Evolutionary conservation across 106 monocot species (phyloP).

Genomic region (Ottelia alismoides): DNA sequence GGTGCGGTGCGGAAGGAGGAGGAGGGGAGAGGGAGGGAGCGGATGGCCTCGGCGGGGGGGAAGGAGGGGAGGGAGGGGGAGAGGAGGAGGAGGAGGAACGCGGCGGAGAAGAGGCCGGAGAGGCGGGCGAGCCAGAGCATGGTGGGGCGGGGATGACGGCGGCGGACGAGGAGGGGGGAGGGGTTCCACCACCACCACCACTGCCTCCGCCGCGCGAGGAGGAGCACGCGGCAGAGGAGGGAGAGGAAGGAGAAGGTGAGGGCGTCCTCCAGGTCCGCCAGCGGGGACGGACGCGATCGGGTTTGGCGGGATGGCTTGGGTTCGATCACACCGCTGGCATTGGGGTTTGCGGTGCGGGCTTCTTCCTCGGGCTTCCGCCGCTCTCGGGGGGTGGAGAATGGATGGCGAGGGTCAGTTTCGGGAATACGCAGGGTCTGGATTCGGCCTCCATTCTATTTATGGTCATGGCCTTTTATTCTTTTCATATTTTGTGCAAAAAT

Average conservation of each 20-base stretch:
- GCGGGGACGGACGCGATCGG: too few species aligned
- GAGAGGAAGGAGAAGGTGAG: too few species aligned
- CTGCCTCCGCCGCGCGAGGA: too few species aligned
- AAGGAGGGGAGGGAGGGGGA: constrained; percentile 88
- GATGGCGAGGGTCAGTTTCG: background rate
- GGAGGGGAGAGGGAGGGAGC: constrained; percentile 50
- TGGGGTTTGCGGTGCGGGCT: background rate
- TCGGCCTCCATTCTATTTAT: too few species aligned
- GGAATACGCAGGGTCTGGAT: too few species aligned
- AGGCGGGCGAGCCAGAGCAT: constrained; percentile 64
- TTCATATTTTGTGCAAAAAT: too few species aligned
- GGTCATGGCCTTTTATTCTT: too few species aligned
- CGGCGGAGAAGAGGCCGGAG: constrained; percentile 70
- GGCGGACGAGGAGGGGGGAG: constrained; percentile 6
- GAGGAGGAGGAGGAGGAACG: constrained; percentile 49
- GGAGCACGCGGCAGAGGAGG: too few species aligned
- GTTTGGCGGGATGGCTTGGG: constrained; percentile 26
- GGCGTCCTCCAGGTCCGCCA: too few species aligned
- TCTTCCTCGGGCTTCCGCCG: too few species aligned
- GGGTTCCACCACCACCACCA: background rate
- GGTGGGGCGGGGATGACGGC: constrained; percentile 11
- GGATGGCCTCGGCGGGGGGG: constrained; percentile 89
- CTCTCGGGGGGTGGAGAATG: too few species aligned
- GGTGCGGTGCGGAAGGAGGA: constrained; percentile 9
- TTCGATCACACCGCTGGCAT: background rate